Percentiles rank a stretch among this genome's conserved stretches.
Evolutionary conservation across 2,329 filamentous ascomycete genomes (phyloP).

Genomic region (Penicillium italicum): DNA sequence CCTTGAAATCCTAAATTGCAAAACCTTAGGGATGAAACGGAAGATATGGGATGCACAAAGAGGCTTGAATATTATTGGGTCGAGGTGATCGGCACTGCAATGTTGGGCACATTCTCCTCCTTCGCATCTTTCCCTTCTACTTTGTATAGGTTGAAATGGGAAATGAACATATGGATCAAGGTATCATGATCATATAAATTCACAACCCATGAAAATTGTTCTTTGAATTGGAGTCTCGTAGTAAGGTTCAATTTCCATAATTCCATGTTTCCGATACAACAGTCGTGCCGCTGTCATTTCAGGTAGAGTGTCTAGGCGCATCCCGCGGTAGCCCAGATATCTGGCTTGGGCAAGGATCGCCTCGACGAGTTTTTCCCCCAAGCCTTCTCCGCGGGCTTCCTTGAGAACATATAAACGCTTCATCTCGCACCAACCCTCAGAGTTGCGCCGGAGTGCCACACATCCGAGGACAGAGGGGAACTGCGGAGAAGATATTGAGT

Average conservation of each 20-base stretch:
- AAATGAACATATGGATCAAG: neutral
- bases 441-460: conserved; percentile 46
- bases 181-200: conserved; percentile 1
- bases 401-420: conserved; percentile 56
- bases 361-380: conserved; percentile 49
- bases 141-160: too few species aligned
- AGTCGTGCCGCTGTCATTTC: conserved; percentile 50
- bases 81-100: neutral
- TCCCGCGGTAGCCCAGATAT: conserved; percentile 49
- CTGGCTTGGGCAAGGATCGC: conserved; percentile 46
- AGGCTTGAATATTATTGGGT: neutral
- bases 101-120: too few species aligned
- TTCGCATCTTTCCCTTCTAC: neutral
- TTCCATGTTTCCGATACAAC: conserved; percentile 52
- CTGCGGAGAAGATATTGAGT: neutral
- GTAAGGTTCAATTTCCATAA: conserved; percentile 51
- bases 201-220: conserved; percentile 50
- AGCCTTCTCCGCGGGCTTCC: conserved; percentile 47
- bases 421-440: conserved; percentile 48
- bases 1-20: neutral
- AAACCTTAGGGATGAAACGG: neutral
- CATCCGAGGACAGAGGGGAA: conserved; percentile 43
- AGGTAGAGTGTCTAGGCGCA: conserved; percentile 55
- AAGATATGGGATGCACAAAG: neutral
- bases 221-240: conserved; percentile 55